Base-by-base conservation (phyloP, 495 filamentous ascomycete species). In the Aspergillus egyptiacus region DNA sequence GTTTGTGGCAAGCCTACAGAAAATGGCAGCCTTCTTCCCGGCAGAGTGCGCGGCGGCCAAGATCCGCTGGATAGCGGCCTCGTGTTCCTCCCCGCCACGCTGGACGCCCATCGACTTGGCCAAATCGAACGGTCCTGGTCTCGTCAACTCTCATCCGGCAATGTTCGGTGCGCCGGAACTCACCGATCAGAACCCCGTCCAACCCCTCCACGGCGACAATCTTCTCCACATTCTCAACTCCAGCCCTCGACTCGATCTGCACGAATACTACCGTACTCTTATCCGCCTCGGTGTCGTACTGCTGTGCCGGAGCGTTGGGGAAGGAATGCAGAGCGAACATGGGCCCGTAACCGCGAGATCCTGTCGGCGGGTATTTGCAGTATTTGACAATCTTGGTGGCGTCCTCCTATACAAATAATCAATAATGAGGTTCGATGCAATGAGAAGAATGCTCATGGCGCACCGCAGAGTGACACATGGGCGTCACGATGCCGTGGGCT, bases 21-120 rank as follows among this genome's bases (percentile, higher is more conserved):
- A 93, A 44, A 95, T 90, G 23, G 84, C 89, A 31, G 78, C 77
- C 65, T 79, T 84, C 71, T 88, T 93, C 4, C 85, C 86, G 1
- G 82, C 78, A 8, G 65, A 71, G 28, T 74, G 69, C 2, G 84
- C 80, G 2, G 87, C 87, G 15, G 69, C 65, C 47, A 81, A 57
- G 40, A 88, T 77, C 15, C 74, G 76, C 28, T 72, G 66, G 46
- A 95, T 89, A 27, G 85, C 85, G 38, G 75, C 73, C 43, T 84
- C 70, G 32, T 72, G 69, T 49, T 72, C 68, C 22, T 63, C 60
- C 1, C 69, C 67, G 10, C 68, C 62, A 1, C 65, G 63, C 22
- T 54, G 50, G 5, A 73, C 64, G 14, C 65, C 62, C 48, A 66
- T 60, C 40, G 70, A 64, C 55, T 66, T 68, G 10, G 69, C 57